Percentiles rank a stretch among this genome's conserved stretches.
These are phyloP conservation scores for Klebsormidium nitens DNA, from an alignment of 139 green algal species.

Conservation along the genomic window DNA sequence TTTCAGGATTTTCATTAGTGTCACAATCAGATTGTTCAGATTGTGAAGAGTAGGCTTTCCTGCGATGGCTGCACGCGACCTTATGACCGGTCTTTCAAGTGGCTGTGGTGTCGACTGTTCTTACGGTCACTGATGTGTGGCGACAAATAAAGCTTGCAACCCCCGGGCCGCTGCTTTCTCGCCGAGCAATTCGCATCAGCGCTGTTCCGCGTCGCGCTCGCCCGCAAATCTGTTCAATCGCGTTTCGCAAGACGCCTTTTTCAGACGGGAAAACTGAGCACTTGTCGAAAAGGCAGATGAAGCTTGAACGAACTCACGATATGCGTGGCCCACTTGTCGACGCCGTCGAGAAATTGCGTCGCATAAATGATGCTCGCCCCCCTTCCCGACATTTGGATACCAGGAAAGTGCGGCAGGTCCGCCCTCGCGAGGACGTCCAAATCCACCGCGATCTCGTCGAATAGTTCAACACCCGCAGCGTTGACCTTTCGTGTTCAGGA, in stretches of 20 bases:
- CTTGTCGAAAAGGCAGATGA: neutral
- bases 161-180: too few species aligned
- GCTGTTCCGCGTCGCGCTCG: neutral
- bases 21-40: too few species aligned
- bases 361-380: constrained; percentile 87
- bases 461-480: too few species aligned
- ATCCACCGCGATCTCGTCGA: constrained; percentile 99
- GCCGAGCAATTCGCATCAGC: neutral
- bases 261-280: neutral
- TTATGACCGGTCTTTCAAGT: too few species aligned
- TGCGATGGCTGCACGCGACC: too few species aligned
- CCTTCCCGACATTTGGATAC: constrained; percentile 64
- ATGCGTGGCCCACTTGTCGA: constrained; percentile 42
- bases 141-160: too few species aligned
- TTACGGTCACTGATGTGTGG: too few species aligned
- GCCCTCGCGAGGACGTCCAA: constrained; percentile 91
- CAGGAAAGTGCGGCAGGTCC: constrained; percentile 90
- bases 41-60: too few species aligned
- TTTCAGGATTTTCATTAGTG: too few species aligned
- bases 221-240: neutral
- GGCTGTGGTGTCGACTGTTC: too few species aligned
- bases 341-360: constrained; percentile 98
- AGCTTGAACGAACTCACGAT: constrained; percentile 27
- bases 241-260: neutral
- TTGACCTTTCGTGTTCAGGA: too few species aligned